A percentile compares a stretch with the other conserved stretches of the same genome.
phyloP scores from a whole-genome alignment of 768 basidiomycete species.

The Galerina sulciceps region DNA sequence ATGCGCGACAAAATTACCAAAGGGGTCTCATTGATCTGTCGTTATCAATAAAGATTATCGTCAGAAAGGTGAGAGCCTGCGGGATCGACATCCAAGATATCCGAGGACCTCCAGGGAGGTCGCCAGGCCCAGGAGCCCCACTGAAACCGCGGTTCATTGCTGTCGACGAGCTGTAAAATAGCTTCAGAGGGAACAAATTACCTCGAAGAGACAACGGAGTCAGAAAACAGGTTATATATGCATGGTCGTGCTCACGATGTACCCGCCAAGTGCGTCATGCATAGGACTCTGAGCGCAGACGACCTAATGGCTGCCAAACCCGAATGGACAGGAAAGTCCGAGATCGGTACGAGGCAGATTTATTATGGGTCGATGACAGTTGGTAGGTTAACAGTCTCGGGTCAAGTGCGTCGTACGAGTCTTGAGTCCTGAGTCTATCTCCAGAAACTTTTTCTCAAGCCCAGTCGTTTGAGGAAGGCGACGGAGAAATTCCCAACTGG shows the following conservation, averaged over 20 bases:
- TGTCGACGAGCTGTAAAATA: slow-evolving; percentile 11
- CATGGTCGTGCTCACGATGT: slow-evolving; percentile 3
- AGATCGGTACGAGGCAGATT: slow-evolving; percentile 7
- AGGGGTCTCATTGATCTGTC: background rate
- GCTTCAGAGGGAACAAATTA: slow-evolving; percentile 17
- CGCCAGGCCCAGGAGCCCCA: background rate
- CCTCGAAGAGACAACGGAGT: slow-evolving; percentile 12
- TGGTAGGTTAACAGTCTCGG: background rate
- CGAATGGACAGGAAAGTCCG: slow-evolving; percentile 15
- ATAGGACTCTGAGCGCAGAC: background rate
- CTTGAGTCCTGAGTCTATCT: slow-evolving; percentile 1
- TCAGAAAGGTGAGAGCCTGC: background rate
- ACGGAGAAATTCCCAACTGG: background rate
- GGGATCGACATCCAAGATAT: background rate
- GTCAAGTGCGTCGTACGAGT: background rate
- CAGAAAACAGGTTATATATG: slow-evolving; percentile 3
- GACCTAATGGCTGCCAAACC: background rate
- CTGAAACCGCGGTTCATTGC: slow-evolving; percentile 8
- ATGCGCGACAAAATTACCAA: background rate
- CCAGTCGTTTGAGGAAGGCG: background rate
- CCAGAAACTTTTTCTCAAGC: slow-evolving; percentile 10
- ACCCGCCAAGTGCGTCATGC: slow-evolving; percentile 4
- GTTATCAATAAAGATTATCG: background rate
- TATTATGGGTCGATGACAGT: background rate
- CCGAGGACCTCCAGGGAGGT: slow-evolving; percentile 17